These are phyloP conservation scores for Heimioporus punctisporus DNA, from an alignment of 1,284 basidiomycete species.

Conservation along the genomic window DNA sequence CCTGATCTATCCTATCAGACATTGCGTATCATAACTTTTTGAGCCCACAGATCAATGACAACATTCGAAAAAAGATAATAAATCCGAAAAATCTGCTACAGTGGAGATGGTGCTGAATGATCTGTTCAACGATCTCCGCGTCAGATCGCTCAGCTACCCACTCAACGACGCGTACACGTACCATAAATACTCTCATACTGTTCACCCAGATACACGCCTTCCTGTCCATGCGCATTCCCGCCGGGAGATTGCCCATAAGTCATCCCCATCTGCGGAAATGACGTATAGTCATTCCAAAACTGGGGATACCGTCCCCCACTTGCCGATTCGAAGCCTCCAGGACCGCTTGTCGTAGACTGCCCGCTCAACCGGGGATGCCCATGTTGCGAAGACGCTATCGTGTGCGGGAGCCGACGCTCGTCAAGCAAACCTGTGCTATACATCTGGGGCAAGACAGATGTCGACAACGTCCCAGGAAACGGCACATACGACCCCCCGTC, in stretches of 20 bases:
- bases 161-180: constrained; percentile 9
- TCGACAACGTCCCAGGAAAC: constrained; percentile 52
- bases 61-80: too few species aligned
- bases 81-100: constrained; percentile 1
- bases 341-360: constrained; percentile 9
- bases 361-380: constrained; percentile 17
- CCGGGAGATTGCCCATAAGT: constrained; percentile 34
- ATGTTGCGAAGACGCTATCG: constrained; percentile 21
- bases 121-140: constrained; percentile 8
- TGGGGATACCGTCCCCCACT: constrained; percentile 46
- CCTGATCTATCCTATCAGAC: too few species aligned
- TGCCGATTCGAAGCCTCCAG: constrained; percentile 20
- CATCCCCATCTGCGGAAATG: constrained; percentile 55
- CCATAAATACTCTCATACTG: constrained; percentile 29
- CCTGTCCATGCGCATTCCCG: constrained; percentile 19
- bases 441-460: constrained; percentile 66
- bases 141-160: constrained; percentile 1
- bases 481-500: constrained; percentile 37
- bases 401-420: constrained; percentile 29
- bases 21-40: too few species aligned
- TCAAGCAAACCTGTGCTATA: constrained; percentile 71
- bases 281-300: constrained; percentile 64
- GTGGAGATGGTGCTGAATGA: constrained; percentile 13
- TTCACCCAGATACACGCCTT: constrained; percentile 22
- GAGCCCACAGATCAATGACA: too few species aligned